Base-by-base conservation (phyloP, 345 rosid species). In the Salix udensis region DNA sequence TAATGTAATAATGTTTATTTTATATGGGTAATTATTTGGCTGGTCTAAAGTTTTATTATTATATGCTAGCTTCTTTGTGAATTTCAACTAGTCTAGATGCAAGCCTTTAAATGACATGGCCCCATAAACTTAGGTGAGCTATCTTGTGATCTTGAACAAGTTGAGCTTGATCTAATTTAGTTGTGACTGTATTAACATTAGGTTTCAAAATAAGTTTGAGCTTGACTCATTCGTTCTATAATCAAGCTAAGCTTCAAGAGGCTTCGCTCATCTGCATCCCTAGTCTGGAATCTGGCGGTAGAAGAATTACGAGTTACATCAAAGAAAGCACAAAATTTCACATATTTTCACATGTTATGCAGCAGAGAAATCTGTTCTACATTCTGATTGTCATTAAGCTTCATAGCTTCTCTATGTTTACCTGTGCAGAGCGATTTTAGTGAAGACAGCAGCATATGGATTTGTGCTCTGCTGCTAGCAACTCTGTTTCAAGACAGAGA, bases 401-500 rank as follows among this genome's bases (percentile, higher is more conserved):
- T 75, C 26, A 65, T 70, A 19, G 81, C 58, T 73, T 69, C 68
- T 68, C 62, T 77, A 53, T 77, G 68, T 42, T 76, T 71, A 72
- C 78, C 52, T 73, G 30, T 82, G 84, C 97, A 96, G 98, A 92
- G 85, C 81, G 99, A 94, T 82, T 75, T 83, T 74, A 88, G 82
- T 73, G 97, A 94, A 85, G 99, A 96, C 87, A 84, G 89, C 85
- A 86, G 93, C 87, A 83, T 87, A 71, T 96, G 99, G 99, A 92
- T 94, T 74, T 92, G 94, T 84, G 97, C 99, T 75, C 84, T 96
- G 75, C 85, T 96, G 80, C 94, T 94, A 31, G 96, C 98, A 67
- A 89, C 92, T 86, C 85, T 96, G 73, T 92, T 96, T 84, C 96
- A 91, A 83, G 97, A 96, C 84, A 91, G 99, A 89, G 99, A 96